phyloP scores from a whole-genome alignment of 2,329 filamentous ascomycete species.

The Sporothrix brasiliensis region DNA sequence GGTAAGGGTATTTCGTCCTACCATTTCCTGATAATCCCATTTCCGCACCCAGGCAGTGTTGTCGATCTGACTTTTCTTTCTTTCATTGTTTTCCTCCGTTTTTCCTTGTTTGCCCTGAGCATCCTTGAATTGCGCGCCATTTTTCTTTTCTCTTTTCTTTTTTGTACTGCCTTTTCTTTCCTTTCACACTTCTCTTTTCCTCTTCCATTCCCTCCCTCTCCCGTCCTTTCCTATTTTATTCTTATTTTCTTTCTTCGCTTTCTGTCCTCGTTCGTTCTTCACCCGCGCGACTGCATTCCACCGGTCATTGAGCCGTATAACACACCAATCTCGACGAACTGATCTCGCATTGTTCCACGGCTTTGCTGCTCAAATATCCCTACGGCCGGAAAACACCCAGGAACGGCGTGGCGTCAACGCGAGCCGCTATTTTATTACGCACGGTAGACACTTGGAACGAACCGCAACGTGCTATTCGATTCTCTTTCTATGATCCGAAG shows the following conservation, averaged over 20 bases:
- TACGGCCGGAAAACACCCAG: slow-evolving; percentile 8
- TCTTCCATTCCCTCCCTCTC: neutral
- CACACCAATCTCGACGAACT: neutral
- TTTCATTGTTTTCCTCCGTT: slow-evolving; percentile 13
- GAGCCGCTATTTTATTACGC: neutral
- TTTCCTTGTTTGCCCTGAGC: neutral
- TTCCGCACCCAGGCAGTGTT: slow-evolving; percentile 17
- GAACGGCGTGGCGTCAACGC: neutral
- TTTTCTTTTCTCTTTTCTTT: neutral
- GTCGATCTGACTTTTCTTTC: slow-evolving; percentile 25
- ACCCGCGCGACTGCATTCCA: neutral
- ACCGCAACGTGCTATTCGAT: neutral
- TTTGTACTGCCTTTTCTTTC: neutral
- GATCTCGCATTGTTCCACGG: slow-evolving; percentile 6
- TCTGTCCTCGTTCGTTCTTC: neutral
- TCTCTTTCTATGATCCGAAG: neutral
- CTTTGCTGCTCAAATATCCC: slow-evolving; percentile 16
- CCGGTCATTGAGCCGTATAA: slow-evolving; percentile 9
- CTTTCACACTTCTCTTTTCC: neutral
- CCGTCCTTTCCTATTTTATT: neutral
- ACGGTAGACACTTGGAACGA: neutral
- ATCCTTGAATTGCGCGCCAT: neutral
- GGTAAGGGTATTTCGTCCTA: slow-evolving; percentile 14
- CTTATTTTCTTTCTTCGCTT: neutral
- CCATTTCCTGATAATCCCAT: slow-evolving; percentile 16